phyloP scores from a whole-genome alignment of 768 basidiomycete genomes.

The Suillus tomentosus region DNA sequence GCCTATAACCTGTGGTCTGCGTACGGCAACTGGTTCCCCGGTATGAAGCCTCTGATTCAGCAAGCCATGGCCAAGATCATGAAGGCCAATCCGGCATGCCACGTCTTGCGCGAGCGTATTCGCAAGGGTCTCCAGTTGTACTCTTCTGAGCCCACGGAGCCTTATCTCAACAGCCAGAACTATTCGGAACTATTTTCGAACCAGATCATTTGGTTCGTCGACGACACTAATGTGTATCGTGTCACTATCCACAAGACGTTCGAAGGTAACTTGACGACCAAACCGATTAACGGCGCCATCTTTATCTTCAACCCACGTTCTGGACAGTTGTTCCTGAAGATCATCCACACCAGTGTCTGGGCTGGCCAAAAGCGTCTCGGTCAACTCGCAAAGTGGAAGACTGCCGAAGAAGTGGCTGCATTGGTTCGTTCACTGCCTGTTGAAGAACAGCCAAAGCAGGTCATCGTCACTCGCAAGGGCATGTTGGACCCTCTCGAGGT shows the following conservation, averaged over 20 bases:
- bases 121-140: constrained; percentile 98
- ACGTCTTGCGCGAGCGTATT: constrained; percentile 97
- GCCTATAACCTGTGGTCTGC: constrained; percentile 99
- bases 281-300: constrained; percentile 97
- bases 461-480: constrained; percentile 99
- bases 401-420: constrained; percentile 99
- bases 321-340: constrained; percentile 96
- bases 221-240: constrained; percentile 99
- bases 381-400: constrained; percentile 99
- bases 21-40: constrained; percentile 99
- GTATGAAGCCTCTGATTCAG: constrained; percentile 95
- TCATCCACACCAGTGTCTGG: constrained; percentile 99
- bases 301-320: constrained; percentile 99
- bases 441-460: constrained; percentile 99
- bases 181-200: constrained; percentile 97
- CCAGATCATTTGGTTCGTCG: constrained; percentile 99
- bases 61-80: constrained; percentile 99
- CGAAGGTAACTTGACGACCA: constrained; percentile 99
- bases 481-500: constrained; percentile 99
- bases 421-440: constrained; percentile 97
- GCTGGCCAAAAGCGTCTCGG: constrained; percentile 99
- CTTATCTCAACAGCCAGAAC: constrained; percentile 98
- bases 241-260: constrained; percentile 99
- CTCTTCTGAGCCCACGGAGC: constrained; percentile 98
- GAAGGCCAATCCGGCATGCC: constrained; percentile 98